Evolutionary conservation across 1,284 basidiomycete species (phyloP).

Genomic region (Phellinidium pouzarii): DNA sequence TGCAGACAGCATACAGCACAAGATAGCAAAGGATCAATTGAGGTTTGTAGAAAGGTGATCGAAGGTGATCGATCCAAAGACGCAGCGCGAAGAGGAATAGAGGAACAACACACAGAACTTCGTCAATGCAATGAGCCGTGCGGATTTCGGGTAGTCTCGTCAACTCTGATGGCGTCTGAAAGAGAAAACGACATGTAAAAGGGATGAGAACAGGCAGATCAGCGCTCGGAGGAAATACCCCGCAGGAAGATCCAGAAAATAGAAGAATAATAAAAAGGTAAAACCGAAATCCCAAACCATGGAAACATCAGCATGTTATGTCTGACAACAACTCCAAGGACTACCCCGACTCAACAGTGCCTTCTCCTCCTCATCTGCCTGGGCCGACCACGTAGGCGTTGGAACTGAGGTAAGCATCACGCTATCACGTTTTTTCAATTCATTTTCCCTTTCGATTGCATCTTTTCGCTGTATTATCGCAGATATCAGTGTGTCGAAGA

Average conservation of each 20-base stretch:
- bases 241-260: neutral
- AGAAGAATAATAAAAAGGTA: neutral
- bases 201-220: neutral
- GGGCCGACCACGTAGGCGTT: slow-evolving; percentile 66
- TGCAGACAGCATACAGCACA: neutral
- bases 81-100: neutral
- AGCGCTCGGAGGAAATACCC: neutral
- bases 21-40: slow-evolving; percentile 1
- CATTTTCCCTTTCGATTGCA: slow-evolving; percentile 71
- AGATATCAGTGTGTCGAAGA: slow-evolving; percentile 71
- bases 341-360: slow-evolving; percentile 40
- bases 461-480: slow-evolving; percentile 74
- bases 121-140: neutral
- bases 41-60: no score
- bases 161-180: neutral
- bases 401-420: slow-evolving; percentile 59
- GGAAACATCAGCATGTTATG: neutral
- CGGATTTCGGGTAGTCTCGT: neutral
- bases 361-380: slow-evolving; percentile 77
- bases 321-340: slow-evolving; percentile 62
- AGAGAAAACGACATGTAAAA: neutral
- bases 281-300: neutral
- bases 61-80: neutral
- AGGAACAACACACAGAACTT: neutral
- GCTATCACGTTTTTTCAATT: slow-evolving; percentile 70